Base-by-base conservation (phyloP, 352 stramenopile species). In the Pythium phragmiticola region DNA sequence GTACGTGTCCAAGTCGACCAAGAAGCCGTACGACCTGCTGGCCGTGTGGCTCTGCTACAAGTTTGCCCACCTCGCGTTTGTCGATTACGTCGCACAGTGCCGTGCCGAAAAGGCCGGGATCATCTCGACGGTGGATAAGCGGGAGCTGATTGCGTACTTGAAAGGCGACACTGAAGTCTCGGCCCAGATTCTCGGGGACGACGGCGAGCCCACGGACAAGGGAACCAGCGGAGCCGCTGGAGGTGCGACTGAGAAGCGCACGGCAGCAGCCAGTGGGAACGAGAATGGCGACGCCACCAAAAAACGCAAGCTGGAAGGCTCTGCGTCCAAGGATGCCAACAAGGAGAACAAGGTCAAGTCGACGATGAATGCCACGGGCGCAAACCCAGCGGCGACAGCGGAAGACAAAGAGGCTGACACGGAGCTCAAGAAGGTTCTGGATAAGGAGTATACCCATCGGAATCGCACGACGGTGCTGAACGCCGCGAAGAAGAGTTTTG, bases 41-140 rank as follows among this genome's bases (percentile, higher is more conserved):
- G 84, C 87, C 23, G 84, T 94, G 21, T 85, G 72, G 69, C 92
- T 83, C 61, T 95, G 87, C 73, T 91, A 84, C 74, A 80, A 87
- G 68, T 76, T 93, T 70, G 78, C 77, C 11, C 62, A 62, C 26
- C 69, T 95, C 43, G 79, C 71, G 49, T 95, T 95, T 59, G 82
- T 83, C 42, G 87, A 94, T 63, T 95, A 95, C 50, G 83, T 95
- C 33, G 79, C 84, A n/a, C 88, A 92, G 66, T 94, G 84, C 55
- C 80, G 87, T 28, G 63, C 78, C 7, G 83, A 90, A 23, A 91
- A 92, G 64, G 84, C 83, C 5, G 80, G 74, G 26, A 90, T 92
- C 75, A 78, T 95, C 12, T 94, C 87, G 16, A 89, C 87, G 0
- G 84, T 95, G 26, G 87, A 95, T 66, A 95, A 95, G 74, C 91